A percentile compares a stretch with the other conserved stretches of the same genome.
Evolutionary conservation across 2,329 filamentous ascomycete genomes (phyloP).

Genomic region (Stagonosporopsis tanaceti): DNA sequence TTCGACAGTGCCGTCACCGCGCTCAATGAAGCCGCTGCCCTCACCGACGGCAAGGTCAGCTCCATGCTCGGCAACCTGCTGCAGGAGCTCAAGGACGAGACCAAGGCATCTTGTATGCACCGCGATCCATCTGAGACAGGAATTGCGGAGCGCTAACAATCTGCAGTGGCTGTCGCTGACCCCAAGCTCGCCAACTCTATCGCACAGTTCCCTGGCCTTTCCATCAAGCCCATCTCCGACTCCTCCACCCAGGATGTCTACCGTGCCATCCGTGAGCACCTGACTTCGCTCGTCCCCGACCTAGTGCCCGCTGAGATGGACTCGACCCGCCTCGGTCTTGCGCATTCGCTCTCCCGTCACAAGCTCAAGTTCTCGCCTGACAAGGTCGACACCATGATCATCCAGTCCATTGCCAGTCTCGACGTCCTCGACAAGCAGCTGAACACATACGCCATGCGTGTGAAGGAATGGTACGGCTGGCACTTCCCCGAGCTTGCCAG

Average conservation of each 20-base stretch:
- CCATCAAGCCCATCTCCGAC: constrained; percentile 84
- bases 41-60: constrained; percentile 95
- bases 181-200: constrained; percentile 90
- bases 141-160: constrained; percentile 21
- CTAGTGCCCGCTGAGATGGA: constrained; percentile 85
- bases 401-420: constrained; percentile 87
- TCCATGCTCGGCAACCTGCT: constrained; percentile 83
- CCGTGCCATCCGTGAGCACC: constrained; percentile 90
- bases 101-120: constrained; percentile 76
- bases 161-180: constrained; percentile 81
- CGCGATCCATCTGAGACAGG: neutral
- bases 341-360: constrained; percentile 89
- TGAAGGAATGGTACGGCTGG: constrained; percentile 99
- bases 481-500: constrained; percentile 98
- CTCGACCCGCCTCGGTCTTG: constrained; percentile 94
- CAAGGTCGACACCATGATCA: constrained; percentile 99
- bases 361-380: constrained; percentile 99
- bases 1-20: constrained; percentile 93
- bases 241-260: constrained; percentile 86
- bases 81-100: constrained; percentile 92
- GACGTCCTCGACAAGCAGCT: constrained; percentile 99
- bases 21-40: constrained; percentile 77
- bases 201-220: constrained; percentile 87
- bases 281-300: constrained; percentile 89
- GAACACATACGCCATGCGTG: constrained; percentile 98